These are phyloP conservation scores for Dunaliella sp. DNA, from an alignment of 139 green algal species.

Conservation along the genomic window DNA sequence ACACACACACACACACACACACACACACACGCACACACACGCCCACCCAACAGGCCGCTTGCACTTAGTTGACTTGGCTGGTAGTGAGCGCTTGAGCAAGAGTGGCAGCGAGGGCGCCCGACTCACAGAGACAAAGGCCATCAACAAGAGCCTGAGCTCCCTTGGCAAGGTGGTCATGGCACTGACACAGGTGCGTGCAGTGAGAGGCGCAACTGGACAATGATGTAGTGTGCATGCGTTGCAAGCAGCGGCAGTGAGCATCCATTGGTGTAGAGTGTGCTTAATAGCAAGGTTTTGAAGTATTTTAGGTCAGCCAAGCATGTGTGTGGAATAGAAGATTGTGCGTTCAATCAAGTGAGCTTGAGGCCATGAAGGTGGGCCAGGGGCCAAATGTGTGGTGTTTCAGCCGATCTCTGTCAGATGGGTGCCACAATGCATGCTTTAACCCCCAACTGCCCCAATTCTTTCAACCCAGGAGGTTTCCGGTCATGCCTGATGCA, in stretches of 20 bases:
- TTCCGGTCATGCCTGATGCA: no score
- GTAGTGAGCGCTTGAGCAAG: slow-evolving; percentile 40
- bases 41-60: slow-evolving; percentile 36
- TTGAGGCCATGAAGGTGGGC: neutral
- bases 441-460: no score
- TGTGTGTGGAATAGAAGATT: neutral
- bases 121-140: slow-evolving; percentile 34
- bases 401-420: no score
- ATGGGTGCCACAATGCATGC: no score
- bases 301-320: neutral
- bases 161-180: slow-evolving; percentile 48
- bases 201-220: no score
- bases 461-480: no score
- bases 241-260: no score
- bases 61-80: slow-evolving; percentile 59
- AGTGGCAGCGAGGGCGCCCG: slow-evolving; percentile 24
- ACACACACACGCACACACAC: no score
- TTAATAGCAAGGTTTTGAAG: neutral
- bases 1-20: no score
- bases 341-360: no score
- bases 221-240: no score
- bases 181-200: neutral
- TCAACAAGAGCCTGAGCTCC: slow-evolving; percentile 43
- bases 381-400: no score
- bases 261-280: neutral